These are phyloP conservation scores for Stachybotrys chartarum DNA, from an alignment of 2,329 filamentous ascomycete genomes.

Conservation along the genomic window DNA sequence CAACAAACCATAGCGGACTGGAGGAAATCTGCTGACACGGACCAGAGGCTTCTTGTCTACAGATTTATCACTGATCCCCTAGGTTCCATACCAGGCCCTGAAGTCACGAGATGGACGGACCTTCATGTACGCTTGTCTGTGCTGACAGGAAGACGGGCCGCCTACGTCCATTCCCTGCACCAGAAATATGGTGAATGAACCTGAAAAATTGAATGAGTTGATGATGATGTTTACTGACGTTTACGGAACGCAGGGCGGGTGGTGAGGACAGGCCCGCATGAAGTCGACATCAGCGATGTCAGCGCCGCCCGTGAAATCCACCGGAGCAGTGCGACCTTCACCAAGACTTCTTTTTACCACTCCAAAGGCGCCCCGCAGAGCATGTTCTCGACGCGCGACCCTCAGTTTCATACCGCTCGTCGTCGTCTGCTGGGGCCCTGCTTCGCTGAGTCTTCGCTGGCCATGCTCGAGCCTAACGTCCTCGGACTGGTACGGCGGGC, in stretches of 20 bases:
- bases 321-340: conserved; percentile 7
- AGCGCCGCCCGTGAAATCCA: conserved; percentile 23
- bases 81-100: too few relatives aligned
- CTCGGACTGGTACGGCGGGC: neutral
- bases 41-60: too few relatives aligned
- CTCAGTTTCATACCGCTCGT: neutral
- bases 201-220: neutral
- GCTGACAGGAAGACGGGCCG: neutral
- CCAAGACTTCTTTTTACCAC: neutral
- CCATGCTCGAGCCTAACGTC: neutral
- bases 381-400: neutral
- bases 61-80: too few relatives aligned
- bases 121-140: neutral
- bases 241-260: conserved; percentile 10
- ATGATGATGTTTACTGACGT: neutral
- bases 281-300: conserved; percentile 13
- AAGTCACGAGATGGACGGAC: neutral
- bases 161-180: conserved; percentile 15
- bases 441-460: neutral
- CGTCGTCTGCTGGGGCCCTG: neutral
- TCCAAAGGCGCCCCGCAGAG: neutral
- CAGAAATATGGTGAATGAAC: conserved; percentile 12
- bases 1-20: too few relatives aligned
- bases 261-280: conserved; percentile 15
- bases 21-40: too few relatives aligned